Percentiles rank a stretch among this genome's conserved stretches.
Evolutionary conservation across 345 rosid genomes (phyloP).

Genomic region (Salix brachista): DNA sequence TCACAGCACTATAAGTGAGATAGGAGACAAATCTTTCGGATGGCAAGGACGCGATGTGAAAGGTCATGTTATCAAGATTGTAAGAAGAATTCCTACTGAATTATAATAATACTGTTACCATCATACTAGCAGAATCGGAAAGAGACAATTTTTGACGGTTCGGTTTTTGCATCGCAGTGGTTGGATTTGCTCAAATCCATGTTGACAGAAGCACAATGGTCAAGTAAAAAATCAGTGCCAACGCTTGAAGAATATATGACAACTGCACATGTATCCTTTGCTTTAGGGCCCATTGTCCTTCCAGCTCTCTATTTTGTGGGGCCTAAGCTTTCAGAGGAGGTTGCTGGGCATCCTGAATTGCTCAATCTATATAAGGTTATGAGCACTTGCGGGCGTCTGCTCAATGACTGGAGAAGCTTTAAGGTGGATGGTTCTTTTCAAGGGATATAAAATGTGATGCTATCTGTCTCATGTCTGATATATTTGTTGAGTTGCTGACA

Average conservation of each 20-base stretch:
- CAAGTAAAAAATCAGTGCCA: conserved; percentile 47
- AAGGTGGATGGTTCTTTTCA: conserved; percentile 35
- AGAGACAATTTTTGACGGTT: neutral
- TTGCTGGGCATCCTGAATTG: conserved; percentile 35
- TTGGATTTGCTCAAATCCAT: conserved; percentile 63
- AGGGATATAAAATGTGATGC: neutral
- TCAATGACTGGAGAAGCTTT: conserved; percentile 67
- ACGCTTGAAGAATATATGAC: conserved; percentile 63
- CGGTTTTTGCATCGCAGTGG: conserved; percentile 58
- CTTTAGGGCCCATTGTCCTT: conserved; percentile 82
- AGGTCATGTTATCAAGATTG: conserved; percentile 50
- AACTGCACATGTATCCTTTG: conserved; percentile 63
- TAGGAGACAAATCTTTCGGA: conserved; percentile 50
- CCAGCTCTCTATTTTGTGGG: conserved; percentile 73
- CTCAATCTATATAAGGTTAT: conserved; percentile 43
- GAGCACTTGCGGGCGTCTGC: conserved; percentile 84
- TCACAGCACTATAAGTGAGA: conserved; percentile 60
- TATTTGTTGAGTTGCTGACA: neutral
- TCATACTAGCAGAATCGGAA: neutral
- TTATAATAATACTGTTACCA: neutral
- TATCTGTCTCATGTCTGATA: neutral
- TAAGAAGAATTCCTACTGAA: conserved; percentile 21
- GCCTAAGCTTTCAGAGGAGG: conserved; percentile 52
- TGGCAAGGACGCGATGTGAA: conserved; percentile 65
- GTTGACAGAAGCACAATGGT: conserved; percentile 62